These are phyloP conservation scores for Penicillium lagena DNA, from an alignment of 495 filamentous ascomycete genomes.

Conservation along the genomic window DNA sequence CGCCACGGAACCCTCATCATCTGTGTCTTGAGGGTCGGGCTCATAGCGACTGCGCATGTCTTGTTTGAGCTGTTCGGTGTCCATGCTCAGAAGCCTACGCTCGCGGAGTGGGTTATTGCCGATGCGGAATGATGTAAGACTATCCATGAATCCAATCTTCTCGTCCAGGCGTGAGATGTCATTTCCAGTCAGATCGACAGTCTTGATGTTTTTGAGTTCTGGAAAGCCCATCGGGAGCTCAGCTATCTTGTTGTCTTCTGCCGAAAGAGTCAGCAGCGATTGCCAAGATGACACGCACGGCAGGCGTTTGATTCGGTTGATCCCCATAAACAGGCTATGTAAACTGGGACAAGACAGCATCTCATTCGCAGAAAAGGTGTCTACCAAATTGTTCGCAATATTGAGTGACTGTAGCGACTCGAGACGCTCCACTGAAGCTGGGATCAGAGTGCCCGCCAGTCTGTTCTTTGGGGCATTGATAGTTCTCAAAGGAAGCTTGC, in stretches of 20 bases:
- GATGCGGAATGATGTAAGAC: constrained; percentile 62
- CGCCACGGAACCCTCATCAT: constrained; percentile 38
- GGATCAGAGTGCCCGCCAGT: constrained; percentile 65
- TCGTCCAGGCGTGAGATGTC: constrained; percentile 69
- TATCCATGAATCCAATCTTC: constrained; percentile 74
- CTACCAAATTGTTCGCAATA: constrained; percentile 67
- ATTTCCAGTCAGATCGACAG: constrained; percentile 78
- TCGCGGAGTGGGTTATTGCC: constrained; percentile 84
- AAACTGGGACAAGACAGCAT: constrained; percentile 61
- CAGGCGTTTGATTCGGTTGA: constrained; percentile 67
- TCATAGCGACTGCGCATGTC: constrained; percentile 65
- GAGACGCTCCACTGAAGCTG: constrained; percentile 47
- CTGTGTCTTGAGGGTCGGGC: constrained; percentile 42
- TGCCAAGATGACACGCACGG: constrained; percentile 68
- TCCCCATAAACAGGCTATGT: constrained; percentile 64
- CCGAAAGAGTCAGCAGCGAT: constrained; percentile 62
- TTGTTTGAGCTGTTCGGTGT: constrained; percentile 74
- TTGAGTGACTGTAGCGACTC: constrained; percentile 65
- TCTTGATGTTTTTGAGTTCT: constrained; percentile 56
- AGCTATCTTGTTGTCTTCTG: constrained; percentile 73
- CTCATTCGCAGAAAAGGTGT: constrained; percentile 42
- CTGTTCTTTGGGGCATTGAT: constrained; percentile 74
- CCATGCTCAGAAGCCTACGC: constrained; percentile 74
- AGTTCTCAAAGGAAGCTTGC: constrained; percentile 63
- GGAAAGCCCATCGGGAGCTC: constrained; percentile 70